Base-by-base conservation (phyloP, 2,329 filamentous ascomycete genomes). In the Neopestalotiopsis rosae region DNA sequence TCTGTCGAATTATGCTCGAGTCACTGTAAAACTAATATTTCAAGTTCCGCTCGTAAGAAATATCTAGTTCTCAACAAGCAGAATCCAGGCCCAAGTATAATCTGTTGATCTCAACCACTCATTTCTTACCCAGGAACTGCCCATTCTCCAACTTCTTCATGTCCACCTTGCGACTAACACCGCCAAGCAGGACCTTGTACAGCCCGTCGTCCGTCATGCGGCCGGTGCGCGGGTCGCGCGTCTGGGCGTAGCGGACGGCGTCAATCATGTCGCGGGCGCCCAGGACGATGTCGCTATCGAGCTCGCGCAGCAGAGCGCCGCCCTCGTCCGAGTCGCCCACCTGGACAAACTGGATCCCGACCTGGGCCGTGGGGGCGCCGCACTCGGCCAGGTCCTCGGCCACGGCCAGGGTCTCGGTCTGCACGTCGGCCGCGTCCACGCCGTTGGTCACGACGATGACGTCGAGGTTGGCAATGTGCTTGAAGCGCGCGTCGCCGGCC, bases 281-380 rank as follows among this genome's bases (percentile, higher is more conserved):
- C 52, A 87, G 84, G 1, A 81, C 83, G 49, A 96, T 81, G 3
- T 87, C 87, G 78, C 98, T 93, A 76, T 98, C 95, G 6, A 98
- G 84, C 62, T 91, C 86, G 73, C 87, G 82, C 52, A 98, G 84
- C 67, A 91, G 89, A 72, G 85, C 80, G 1, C 85, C 84, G 0
- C 94, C 95, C 0, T 80, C 83, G 1, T 81, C 77, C 74, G 97
- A 93, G 64, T 88, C 86, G 68, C 95, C 95, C 61, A 98, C 92
- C 81, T 98, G 95, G 84, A 98, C 97, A 83, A 98, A 98, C 79
- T 98, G 95, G 68, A 98, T 89, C 42, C 95, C 95, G 7, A 98
- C 85, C 82, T 98, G 95, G 85, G 92, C 92, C 0, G 90, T 86
- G 4, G 91, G 89, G 0, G 94, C 94, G 9, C 90, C 86, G 9